Base-by-base conservation (phyloP, 192 early-diverging fungal genomes). In the Coemansia furcata region DNA sequence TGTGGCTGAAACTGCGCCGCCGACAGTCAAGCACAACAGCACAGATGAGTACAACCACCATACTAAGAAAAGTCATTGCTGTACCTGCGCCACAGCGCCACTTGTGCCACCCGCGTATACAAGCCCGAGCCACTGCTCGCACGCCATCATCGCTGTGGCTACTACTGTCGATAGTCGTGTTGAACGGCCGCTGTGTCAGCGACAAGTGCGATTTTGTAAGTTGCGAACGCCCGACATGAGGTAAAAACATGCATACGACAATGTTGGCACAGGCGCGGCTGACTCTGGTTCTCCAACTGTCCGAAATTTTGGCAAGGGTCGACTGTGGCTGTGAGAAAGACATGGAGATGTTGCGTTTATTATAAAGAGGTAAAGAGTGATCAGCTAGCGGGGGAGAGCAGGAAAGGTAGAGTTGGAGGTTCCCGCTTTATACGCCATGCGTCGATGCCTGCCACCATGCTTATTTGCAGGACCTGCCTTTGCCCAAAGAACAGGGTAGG, bases 201-300 rank as follows among this genome's bases (percentile, higher is more conserved):
- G 26, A 11, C 21, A 12, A 1, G 2, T 54, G 52, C 29, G 10
- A 29, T 5, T 9, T 9, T 32, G 23, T 30, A 14, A 10, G 14
- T 23, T 32, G 54, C 6, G 30, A 14, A 15, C 54, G 54, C 12
- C 67, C 63, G 15, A 49, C 62, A 33, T 69, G 15, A 3, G 67
- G 73, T 44, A 74, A 30, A 44, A 74, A 65, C 8, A 46, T 29
- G 10, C 4, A 42, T 29, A 74, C 47, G 2, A 69, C 54, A n/a
- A 46, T 67, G 12, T 61, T 60, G 14, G 59, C 60, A 29, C 46
- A 63, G 6, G 43, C 14, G 8, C 49, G 43, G 50, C 58, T 26
- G 47, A 64, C 26, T 21, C 17, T 26, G 29, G 42, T 32, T 6
- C 54, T 35, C 54, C 54, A 57, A 15, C 54, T 14, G 30, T 32